A percentile compares a stretch with the other conserved stretches of the same genome.
Evolutionary conservation across 2,329 filamentous ascomycete genomes (phyloP).

Genomic region (Atkinsonella texensis): DNA sequence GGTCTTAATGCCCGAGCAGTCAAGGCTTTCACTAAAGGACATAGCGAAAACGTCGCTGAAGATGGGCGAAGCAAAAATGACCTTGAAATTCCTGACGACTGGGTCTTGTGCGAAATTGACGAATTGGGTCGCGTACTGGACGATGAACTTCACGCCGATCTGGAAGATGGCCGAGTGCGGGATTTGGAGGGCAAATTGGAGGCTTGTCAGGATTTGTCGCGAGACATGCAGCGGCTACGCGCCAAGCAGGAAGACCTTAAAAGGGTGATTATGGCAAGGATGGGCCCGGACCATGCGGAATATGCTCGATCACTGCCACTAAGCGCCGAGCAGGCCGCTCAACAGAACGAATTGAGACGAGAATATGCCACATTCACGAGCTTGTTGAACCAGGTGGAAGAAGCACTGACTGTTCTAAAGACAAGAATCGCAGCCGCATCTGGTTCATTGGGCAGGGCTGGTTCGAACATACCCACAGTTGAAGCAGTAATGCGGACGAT

Average conservation of each 20-base stretch:
- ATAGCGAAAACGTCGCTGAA: conserved; percentile 42
- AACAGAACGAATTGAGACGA: conserved; percentile 72
- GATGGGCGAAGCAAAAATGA: conserved; percentile 50
- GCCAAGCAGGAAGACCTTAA: conserved; percentile 68
- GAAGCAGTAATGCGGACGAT: conserved; percentile 90
- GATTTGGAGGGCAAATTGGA: conserved; percentile 57
- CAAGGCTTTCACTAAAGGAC: conserved; percentile 52
- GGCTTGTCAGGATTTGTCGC: conserved; percentile 53
- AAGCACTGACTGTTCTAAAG: conserved; percentile 65
- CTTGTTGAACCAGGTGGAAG: conserved; percentile 66
- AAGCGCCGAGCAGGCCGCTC: conserved; percentile 69
- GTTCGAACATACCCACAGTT: conserved; percentile 60
- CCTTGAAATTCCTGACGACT: conserved; percentile 55
- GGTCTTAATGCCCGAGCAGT: conserved; percentile 70
- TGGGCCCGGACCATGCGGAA: conserved; percentile 56
- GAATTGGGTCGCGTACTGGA: conserved; percentile 55
- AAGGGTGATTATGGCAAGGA: conserved; percentile 57
- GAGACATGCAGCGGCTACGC: conserved; percentile 59
- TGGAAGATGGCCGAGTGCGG: conserved; percentile 57
- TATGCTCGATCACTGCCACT: conserved; percentile 58
- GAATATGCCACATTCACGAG: conserved; percentile 64
- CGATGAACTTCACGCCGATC: conserved; percentile 47
- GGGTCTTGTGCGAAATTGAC: conserved; percentile 65
- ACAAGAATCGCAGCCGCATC: conserved; percentile 57
- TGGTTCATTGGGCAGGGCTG: conserved; percentile 32